These are phyloP conservation scores for Monosporascus sp. DNA, from an alignment of 2,329 filamentous ascomycete genomes.

Conservation along the genomic window DNA sequence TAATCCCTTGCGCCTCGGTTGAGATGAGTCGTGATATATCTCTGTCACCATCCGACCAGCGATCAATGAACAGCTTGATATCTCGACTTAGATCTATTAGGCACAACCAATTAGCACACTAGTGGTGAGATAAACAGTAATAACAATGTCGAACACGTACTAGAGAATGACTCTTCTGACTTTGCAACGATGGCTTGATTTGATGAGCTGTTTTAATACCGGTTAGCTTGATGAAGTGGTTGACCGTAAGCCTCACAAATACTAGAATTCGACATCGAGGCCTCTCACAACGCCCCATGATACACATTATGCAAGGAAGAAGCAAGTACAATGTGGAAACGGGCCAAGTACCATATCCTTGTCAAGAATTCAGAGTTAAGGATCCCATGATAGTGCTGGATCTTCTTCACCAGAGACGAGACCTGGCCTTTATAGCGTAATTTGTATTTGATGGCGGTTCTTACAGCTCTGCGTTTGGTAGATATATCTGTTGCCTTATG, in stretches of 20 bases:
- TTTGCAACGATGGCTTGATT: constrained; percentile 3
- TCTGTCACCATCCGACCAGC: constrained; percentile 9
- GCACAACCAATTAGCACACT: not conserved
- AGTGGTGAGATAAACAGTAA: too few relatives aligned
- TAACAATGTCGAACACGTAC: not conserved
- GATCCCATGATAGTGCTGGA: not conserved
- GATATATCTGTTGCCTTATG: not conserved
- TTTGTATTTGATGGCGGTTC: not conserved
- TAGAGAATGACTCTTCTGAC: constrained; percentile 1
- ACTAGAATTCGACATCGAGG: too few relatives aligned
- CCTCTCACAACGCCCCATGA: too few relatives aligned
- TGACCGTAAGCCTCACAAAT: not conserved
- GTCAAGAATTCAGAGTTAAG: constrained; percentile 5
- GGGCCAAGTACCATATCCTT: constrained; percentile 4
- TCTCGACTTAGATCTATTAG: not conserved
- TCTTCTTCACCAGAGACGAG: constrained; percentile 1
- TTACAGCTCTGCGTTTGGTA: not conserved
- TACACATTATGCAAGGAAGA: not conserved
- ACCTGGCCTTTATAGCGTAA: constrained; percentile 1
- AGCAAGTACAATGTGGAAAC: not conserved
- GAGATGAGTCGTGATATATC: constrained; percentile 3
- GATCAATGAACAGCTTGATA: constrained; percentile 4
- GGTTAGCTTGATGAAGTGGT: not conserved
- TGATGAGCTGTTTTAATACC: not conserved
- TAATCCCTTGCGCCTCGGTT: constrained; percentile 2